Base-by-base conservation (phyloP, 176 grass and related monocot genomes). In the Calamus simplicifolius region DNA sequence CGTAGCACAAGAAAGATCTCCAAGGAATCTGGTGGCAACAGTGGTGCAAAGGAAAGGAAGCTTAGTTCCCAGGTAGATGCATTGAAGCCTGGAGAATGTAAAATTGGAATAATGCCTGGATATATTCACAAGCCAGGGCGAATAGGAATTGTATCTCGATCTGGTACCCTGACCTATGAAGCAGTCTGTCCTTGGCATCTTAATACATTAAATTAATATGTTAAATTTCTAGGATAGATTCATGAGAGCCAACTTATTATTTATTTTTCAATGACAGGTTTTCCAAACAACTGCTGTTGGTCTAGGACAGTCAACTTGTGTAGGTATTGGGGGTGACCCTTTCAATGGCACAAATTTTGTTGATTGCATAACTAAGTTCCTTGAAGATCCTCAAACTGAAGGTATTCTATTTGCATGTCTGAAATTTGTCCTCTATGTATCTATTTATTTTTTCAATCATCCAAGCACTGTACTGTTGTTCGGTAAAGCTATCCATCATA, bases 81-180 rank as follows among this genome's bases (percentile, higher is more conserved):
- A 43, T 10, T 3, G 7, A 99, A 99, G 59, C 88, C 94, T 51
- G 94, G 94, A 75, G 94, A 99, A 73, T 99, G 94, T 74, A 97
- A 97, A 75, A 92, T 97, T 66, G 93, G 93, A 73, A 97, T 97
- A 63, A 97, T 97, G 93, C 93, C 87, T 73, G 93, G 93, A 67
- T 99, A 99, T 72, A 99, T 99, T 71, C 94, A 93, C 70, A 99
- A 99, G 51, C 94, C 88, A 25, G 88, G 94, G 0, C 84, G 68
- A 26, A 60, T 99, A 61, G 94, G 88, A 30, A 89, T 99, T 48
- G 94, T 99, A 74, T 99, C 94, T 79, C 79, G 94, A 10, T 99
- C 94, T 92, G 94, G 94, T 76, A 99, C 94, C 81, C 83, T 99
- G 69, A 99, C 94, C 80, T 99, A 99, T 71, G 94, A 99, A 78